A percentile compares a stretch with the other conserved stretches of the same genome.
phyloP scores from a whole-genome alignment of 371 early-diverging fungal species.

The Mortierella polycephala region DNA sequence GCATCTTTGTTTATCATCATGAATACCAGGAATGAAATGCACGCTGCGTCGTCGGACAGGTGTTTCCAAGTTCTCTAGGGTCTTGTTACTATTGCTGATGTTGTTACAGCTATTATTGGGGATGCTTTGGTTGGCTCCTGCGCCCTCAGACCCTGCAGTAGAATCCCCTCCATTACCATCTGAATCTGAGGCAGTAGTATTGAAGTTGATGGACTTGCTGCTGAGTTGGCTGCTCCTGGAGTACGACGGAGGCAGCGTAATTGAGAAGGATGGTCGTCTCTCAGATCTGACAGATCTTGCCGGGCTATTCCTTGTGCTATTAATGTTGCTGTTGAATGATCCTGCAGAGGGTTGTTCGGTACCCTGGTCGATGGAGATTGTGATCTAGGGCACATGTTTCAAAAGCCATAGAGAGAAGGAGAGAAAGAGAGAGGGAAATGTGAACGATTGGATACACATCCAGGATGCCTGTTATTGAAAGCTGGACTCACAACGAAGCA shows the following conservation, averaged over 20 bases:
- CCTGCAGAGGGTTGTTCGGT: neutral
- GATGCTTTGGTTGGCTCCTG: neutral
- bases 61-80: neutral
- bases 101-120: neutral
- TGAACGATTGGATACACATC: no score
- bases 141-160: slow-evolving; percentile 23
- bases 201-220: slow-evolving; percentile 3
- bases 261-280: slow-evolving; percentile 42
- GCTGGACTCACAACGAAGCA: no score
- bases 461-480: no score
- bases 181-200: neutral
- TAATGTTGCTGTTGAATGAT: slow-evolving; percentile 7
- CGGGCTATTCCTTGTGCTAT: neutral
- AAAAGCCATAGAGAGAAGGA: no score
- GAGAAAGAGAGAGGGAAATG: no score
- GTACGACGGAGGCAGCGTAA: slow-evolving; percentile 40
- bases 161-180: slow-evolving; percentile 4
- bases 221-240: slow-evolving; percentile 21
- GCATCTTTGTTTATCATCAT: neutral
- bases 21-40: slow-evolving; percentile 43
- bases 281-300: slow-evolving; percentile 17
- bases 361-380: no score
- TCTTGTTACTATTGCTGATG: neutral
- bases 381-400: no score
- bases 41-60: slow-evolving; percentile 28